Evolutionary conservation across 257 asterid genomes (phyloP).

Genomic region (Solanum lycopersicoides): DNA sequence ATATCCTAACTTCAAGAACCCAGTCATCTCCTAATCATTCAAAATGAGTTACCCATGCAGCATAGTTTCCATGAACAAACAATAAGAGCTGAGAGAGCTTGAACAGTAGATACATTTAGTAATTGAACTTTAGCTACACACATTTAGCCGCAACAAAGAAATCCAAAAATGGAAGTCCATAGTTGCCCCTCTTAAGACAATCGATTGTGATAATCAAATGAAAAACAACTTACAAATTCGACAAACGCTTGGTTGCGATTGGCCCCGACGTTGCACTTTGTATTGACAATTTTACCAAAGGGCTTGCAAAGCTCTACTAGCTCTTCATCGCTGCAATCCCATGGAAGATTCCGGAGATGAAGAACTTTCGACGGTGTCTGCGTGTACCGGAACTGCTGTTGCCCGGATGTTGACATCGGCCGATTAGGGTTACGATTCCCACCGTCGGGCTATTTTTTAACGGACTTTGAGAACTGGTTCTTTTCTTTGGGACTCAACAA

Average conservation of each 20-base stretch:
- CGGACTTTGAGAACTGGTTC: not conserved
- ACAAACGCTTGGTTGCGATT: slow-evolving; percentile 84
- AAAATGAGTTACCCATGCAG: not conserved
- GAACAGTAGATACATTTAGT: not conserved
- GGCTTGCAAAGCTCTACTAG: slow-evolving; percentile 68
- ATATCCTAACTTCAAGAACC: not conserved
- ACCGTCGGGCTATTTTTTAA: not conserved
- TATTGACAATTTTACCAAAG: slow-evolving; percentile 70
- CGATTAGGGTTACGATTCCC: slow-evolving; percentile 5
- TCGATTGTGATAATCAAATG: not conserved
- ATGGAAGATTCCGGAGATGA: slow-evolving; percentile 80
- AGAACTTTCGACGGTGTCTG: slow-evolving; percentile 88
- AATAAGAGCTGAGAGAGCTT: not conserved
- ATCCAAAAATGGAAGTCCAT: not conserved
- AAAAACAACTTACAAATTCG: slow-evolving; percentile 48
- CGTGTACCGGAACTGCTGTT: slow-evolving; percentile 70
- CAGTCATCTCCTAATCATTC: not conserved
- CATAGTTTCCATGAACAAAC: not conserved
- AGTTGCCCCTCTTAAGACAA: not conserved
- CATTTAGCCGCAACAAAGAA: not conserved
- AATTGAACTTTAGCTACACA: not conserved
- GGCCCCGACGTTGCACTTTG: slow-evolving; percentile 79
- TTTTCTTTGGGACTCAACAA: not conserved
- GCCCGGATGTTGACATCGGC: slow-evolving; percentile 64
- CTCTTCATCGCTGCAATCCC: slow-evolving; percentile 77